Evolutionary conservation across 1,139 yeast genomes (phyloP), one percentile per base, ranked within the genome.

Genomic region (Groenewaldozyma auringiensis): DNA sequence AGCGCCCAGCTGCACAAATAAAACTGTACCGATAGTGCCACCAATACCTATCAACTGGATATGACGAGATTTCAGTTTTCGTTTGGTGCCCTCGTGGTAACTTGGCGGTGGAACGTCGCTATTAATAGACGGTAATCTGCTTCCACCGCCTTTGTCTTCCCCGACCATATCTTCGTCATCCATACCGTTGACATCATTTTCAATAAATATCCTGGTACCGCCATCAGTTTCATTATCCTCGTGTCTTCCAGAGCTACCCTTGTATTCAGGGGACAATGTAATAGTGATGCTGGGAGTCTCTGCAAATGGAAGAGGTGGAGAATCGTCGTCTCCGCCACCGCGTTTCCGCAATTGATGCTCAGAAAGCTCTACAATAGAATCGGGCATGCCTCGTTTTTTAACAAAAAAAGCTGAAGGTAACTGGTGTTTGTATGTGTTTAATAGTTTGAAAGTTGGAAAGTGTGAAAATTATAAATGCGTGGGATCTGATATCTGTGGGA

Each of bases 1-100:
- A 45, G 74, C 72, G 25, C 94, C 95, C 50, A 82, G 76, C 47
- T 87, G 83, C 11, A 86, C 83, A 69, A 83, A 73, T 33, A 80
- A 65, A 41, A 88, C 89, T 4, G 94, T 84, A 51, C 95, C 95
- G 55, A 86, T 84, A 40, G 87, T 81, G 42, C 95, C 95, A 40
- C 94, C 92, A 32, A 80, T 78, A 42, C 92, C 88, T 58, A 85
- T 80, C 58, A 85, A 74, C 56, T 85, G 85, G 43, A 85, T 80
- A 47, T 64, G 68, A n/a, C 68, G 51, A 3, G 59, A 52, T 43
- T 58, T 60, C 21, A 64, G 59, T 37, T 43, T 47, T 34, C 62
- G 48, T n/a, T 47, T 50, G 6, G 59, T 55, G 20, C 52, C 25
- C 8, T 41, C 41, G 11, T 33, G 42, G 39, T 52, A 52, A 31